Conservation (phyloP, 306 rosid species). For the Geum urbanum region DNA sequence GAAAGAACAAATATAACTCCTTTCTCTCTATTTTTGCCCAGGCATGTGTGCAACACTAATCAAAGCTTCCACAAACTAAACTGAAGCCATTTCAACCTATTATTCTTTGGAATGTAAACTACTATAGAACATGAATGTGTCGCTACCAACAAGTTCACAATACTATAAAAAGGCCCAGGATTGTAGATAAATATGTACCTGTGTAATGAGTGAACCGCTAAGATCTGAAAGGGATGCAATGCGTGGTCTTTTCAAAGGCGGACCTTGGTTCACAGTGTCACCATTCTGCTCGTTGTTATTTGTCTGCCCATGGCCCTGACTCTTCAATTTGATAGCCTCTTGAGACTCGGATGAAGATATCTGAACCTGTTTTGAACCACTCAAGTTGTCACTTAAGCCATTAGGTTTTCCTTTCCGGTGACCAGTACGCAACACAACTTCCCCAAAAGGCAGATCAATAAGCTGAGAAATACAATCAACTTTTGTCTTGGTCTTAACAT, state of each 20-base stretch:
- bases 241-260: conserved; percentile 57
- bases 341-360: conserved; percentile 39
- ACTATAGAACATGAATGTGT: neutral
- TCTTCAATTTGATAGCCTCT: conserved; percentile 39
- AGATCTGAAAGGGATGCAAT: conserved; percentile 46
- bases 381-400: conserved; percentile 32
- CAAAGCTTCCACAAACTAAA: neutral
- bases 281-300: conserved; percentile 48
- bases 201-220: conserved; percentile 71
- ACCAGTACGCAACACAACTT: conserved; percentile 53
- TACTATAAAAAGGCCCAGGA: conserved; percentile 7
- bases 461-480: conserved; percentile 78
- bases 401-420: conserved; percentile 33
- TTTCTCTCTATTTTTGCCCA: too few relatives aligned
- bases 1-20: neutral
- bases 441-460: conserved; percentile 87
- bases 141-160: conserved; percentile 8
- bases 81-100: neutral
- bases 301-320: conserved; percentile 40
- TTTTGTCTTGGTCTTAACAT: conserved; percentile 68
- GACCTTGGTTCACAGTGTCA: conserved; percentile 50
- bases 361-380: conserved; percentile 37
- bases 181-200: conserved; percentile 33
- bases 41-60: neutral
- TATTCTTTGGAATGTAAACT: neutral